Evolutionary conservation across 1,284 basidiomycete species (phyloP).

Genomic region (Athelia psychrophila): DNA sequence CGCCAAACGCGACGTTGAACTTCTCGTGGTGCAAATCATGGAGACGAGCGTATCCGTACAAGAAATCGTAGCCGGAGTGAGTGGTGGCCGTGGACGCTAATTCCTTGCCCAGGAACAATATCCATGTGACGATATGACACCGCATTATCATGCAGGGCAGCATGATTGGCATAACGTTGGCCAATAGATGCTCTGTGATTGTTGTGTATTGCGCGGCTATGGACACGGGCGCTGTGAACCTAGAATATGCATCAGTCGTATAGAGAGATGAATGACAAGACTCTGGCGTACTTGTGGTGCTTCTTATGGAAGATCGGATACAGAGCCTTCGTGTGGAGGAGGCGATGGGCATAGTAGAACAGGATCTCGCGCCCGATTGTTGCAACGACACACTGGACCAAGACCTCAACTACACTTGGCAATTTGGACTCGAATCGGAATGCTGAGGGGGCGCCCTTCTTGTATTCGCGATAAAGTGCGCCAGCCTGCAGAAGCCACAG

Average conservation of each 20-base stretch:
- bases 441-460: background rate
- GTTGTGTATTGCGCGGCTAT: background rate
- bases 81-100: background rate
- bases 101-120: background rate
- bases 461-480: background rate
- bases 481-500: background rate
- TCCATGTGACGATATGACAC: background rate
- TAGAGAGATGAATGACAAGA: too few species aligned
- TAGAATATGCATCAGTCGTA: too few species aligned
- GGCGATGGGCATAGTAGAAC: background rate
- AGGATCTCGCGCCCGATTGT: background rate
- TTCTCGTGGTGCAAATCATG: constrained; percentile 1
- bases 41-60: background rate
- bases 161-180: background rate
- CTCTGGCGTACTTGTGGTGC: background rate
- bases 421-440: background rate
- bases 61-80: background rate
- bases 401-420: background rate
- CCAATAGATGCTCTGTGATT: background rate
- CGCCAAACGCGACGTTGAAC: background rate
- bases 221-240: background rate
- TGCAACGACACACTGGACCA: background rate
- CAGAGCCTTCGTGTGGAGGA: background rate
- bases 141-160: background rate
- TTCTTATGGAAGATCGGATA: constrained; percentile 1